Evolutionary conservation across 495 filamentous ascomycete genomes (phyloP), one percentile per base, ranked within the genome.

Genomic region (Tuber microsphaerosporum): DNA sequence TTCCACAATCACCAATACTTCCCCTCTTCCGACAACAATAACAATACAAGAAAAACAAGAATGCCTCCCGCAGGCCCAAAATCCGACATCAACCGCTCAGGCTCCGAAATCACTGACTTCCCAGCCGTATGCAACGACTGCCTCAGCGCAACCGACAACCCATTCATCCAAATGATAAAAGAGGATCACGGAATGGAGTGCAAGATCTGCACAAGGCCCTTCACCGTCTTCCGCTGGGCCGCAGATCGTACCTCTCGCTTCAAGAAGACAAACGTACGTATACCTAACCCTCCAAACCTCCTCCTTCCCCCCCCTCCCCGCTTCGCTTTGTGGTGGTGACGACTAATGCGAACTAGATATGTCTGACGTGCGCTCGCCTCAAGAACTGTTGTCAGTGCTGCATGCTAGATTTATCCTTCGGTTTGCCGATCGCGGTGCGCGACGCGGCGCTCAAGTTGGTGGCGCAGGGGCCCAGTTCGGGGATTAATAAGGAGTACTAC

Each of bases 381-480:
- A 92, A 93, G 84, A 93, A 93, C 84, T 92, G 95, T 86, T 99
- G 95, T 84, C 95, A 99, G 85, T 97, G 92, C 84, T 99, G 95
- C 86, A 97, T 98, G 93, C 90, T 97, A 71, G 95, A 99, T 88
- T 86, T 99, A 74, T 92, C 91, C 31, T 98, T 97, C 84, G 95
- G 96, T 72, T 85, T 99, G 46, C 95, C 96, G 34, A 97, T 97
- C 81, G 90, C 91, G 69, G 91, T 99, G 70, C 90, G 95, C 77
- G 95, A 99, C 86, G 94, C 95, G n/a, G 95, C 95, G 2, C 88
- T 99, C 71, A 97, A 97, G 86, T 94, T 99, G 88, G 91, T 97
- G 31, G 93, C 94, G 17, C 94, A 94, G 1, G 95, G 95, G 2
- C 95, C 95, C 3, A 87, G 92, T 76, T 95, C 92, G 84, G 90